A percentile compares a stretch with the other conserved stretches of the same genome.
Evolutionary conservation across 495 filamentous ascomycete species (phyloP).

Genomic region (Daldinia loculata): DNA sequence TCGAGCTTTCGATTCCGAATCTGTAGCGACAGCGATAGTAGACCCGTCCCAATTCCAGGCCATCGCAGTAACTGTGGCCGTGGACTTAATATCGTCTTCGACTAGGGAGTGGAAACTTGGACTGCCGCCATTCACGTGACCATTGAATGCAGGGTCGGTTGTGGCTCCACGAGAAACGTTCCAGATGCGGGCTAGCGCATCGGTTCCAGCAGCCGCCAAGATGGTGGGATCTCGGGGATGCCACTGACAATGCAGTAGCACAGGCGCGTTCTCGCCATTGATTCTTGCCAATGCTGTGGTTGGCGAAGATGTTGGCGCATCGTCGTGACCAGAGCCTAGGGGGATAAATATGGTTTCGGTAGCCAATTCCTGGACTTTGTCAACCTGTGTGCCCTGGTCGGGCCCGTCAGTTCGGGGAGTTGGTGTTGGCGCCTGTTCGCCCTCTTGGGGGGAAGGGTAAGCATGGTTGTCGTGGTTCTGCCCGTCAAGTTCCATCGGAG

Average conservation of each 20-base stretch:
- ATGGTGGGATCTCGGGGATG: slow-evolving; percentile 77
- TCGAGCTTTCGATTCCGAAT: slow-evolving; percentile 66
- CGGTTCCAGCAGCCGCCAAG: slow-evolving; percentile 76
- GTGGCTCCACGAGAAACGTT: slow-evolving; percentile 66
- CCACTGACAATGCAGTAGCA: slow-evolving; percentile 77
- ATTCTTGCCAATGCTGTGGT: slow-evolving; percentile 48
- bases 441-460: slow-evolving; percentile 64
- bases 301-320: slow-evolving; percentile 48
- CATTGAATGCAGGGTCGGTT: slow-evolving; percentile 52
- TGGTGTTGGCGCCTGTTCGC: slow-evolving; percentile 63
- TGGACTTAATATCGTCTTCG: slow-evolving; percentile 56
- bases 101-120: slow-evolving; percentile 52
- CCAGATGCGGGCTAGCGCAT: slow-evolving; percentile 83
- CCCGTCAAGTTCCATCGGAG: slow-evolving; percentile 67
- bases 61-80: slow-evolving; percentile 66
- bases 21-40: slow-evolving; percentile 74
- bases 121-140: slow-evolving; percentile 56
- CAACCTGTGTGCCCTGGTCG: slow-evolving; percentile 77
- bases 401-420: slow-evolving; percentile 68
- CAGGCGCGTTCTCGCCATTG: slow-evolving; percentile 55
- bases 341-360: slow-evolving; percentile 71
- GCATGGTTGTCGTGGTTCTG: slow-evolving; percentile 60
- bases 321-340: slow-evolving; percentile 60
- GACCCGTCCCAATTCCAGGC: slow-evolving; percentile 76
- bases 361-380: slow-evolving; percentile 69